These are phyloP conservation scores for Thermothielavioides terrestris DNA, from an alignment of 495 filamentous ascomycete species.

Conservation along the genomic window DNA sequence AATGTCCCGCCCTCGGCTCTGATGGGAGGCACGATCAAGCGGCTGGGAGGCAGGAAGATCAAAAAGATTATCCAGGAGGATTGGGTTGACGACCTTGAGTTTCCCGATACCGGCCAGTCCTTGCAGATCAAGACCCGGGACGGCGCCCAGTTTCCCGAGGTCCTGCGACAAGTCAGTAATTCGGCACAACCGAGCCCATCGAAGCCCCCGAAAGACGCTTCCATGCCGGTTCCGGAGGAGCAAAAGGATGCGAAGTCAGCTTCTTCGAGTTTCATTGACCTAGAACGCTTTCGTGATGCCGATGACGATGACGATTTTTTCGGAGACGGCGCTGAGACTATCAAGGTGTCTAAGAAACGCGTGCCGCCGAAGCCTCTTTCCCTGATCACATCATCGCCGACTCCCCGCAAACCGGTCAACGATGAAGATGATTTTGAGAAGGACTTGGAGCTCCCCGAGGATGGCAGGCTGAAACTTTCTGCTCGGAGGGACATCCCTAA, in stretches of 20 bases:
- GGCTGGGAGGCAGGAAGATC: constrained; percentile 72
- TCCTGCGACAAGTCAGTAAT: constrained; percentile 53
- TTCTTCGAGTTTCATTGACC: constrained; percentile 32
- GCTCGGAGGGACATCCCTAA: constrained; percentile 49
- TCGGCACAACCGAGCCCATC: constrained; percentile 34
- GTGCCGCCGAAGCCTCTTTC: constrained; percentile 45
- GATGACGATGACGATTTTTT: constrained; percentile 53
- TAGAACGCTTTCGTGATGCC: constrained; percentile 54
- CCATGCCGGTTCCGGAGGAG: constrained; percentile 14
- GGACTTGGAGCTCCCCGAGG: constrained; percentile 64
- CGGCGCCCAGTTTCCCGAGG: constrained; percentile 55
- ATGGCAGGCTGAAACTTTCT: constrained; percentile 52
- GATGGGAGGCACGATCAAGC: constrained; percentile 88
- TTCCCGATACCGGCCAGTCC: constrained; percentile 52
- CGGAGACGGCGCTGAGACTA: constrained; percentile 53
- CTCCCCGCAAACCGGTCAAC: constrained; percentile 34
- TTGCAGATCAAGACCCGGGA: constrained; percentile 57
- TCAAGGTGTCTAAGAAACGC: constrained; percentile 57
- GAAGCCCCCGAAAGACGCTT: constrained; percentile 25
- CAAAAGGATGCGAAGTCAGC: constrained; percentile 22
- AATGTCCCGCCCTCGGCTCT: constrained; percentile 92
- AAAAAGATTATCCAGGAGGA: constrained; percentile 74
- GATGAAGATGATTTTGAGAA: constrained; percentile 62
- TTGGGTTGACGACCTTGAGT: constrained; percentile 85
- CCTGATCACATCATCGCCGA: constrained; percentile 48